phyloP scores from a whole-genome alignment of 768 basidiomycete genomes.

The Peribolospora kevripleyi region DNA sequence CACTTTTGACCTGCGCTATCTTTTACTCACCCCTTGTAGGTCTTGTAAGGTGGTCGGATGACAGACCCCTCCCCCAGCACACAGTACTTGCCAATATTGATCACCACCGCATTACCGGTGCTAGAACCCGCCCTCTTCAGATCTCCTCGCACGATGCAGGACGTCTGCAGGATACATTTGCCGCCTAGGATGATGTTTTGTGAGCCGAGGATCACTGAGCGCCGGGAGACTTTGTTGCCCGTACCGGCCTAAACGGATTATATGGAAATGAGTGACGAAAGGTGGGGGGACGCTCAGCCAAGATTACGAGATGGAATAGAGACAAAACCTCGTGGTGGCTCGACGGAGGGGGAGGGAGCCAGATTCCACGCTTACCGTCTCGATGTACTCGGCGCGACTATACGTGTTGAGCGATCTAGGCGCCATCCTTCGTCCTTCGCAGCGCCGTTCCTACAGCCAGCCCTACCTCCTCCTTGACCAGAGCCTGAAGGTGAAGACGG shows the following conservation, averaged over 20 bases:
- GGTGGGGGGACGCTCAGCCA: too few relatives aligned
- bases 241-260: slow-evolving; percentile 29
- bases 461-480: too few relatives aligned
- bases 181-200: slow-evolving; percentile 94
- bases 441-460: too few relatives aligned
- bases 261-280: too few relatives aligned
- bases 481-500: too few relatives aligned
- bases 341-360: too few relatives aligned
- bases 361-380: too few relatives aligned
- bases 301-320: too few relatives aligned
- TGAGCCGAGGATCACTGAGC: slow-evolving; percentile 72
- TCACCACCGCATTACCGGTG: slow-evolving; percentile 52
- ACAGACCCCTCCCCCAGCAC: slow-evolving; percentile 70
- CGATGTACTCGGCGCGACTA: too few relatives aligned
- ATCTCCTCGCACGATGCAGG: slow-evolving; percentile 81
- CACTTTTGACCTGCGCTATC: slow-evolving; percentile 19
- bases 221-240: slow-evolving; percentile 82
- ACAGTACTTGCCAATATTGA: slow-evolving; percentile 81
- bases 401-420: too few relatives aligned
- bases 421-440: too few relatives aligned
- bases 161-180: slow-evolving; percentile 78
- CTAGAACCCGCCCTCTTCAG: slow-evolving; percentile 67
- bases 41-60: slow-evolving; percentile 30
- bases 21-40: slow-evolving; percentile 26
- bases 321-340: too few relatives aligned